Evolutionary conservation across 73 alveolate genomes (phyloP), one percentile per base, ranked within the genome.

Genomic region (Effrenium voratum): DNA sequence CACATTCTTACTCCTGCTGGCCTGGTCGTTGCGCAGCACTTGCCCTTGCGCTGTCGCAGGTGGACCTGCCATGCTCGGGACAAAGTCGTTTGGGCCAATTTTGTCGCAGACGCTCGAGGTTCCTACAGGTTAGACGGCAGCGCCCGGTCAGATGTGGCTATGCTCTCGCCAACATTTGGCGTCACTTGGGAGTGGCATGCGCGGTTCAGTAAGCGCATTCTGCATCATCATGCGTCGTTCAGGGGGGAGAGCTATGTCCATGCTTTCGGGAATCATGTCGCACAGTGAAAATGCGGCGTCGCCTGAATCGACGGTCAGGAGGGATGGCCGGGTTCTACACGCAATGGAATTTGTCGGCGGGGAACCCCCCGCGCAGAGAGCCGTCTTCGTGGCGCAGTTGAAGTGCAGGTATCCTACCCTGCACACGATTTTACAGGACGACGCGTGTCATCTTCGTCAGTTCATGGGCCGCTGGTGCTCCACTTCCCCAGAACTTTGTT

Each of bases 171-270:
- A 38, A 38, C 16, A 36, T 79, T 79, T 44, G 91, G 91, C 12
- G 91, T 79, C 38, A 79, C 91, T 22, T 79, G 91, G 91, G 41
- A 41, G 2, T 79, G 91, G 91, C 91, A 79, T 38, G 45, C 16
- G 68, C 91, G 43, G 68, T 79, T 79, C 66, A 44, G 46, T 22
- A 41, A 45, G 45, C 30, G 91, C 4, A 43, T 79, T 5, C 41
- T 79, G 91, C 91, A 79, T 41, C 91, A 79, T 28, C 41, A 45
- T 44, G 91, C 91, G 10, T 26, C 70, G 22, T 79, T 79, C 2
- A 63, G 6, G 12, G 91, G 91, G 13, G 91, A 79, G 43, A 79
- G 91, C 43, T 32, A 15, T 24, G 91, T 79, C 68, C 91, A 79
- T 16, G 68, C 16, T n/a, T 79, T 79, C 80, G 22, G 80, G 57